Percentiles rank a stretch among this genome's conserved stretches.
phyloP scores from a whole-genome alignment of 2,329 filamentous ascomycete species.

The Fusarium papillatum region DNA sequence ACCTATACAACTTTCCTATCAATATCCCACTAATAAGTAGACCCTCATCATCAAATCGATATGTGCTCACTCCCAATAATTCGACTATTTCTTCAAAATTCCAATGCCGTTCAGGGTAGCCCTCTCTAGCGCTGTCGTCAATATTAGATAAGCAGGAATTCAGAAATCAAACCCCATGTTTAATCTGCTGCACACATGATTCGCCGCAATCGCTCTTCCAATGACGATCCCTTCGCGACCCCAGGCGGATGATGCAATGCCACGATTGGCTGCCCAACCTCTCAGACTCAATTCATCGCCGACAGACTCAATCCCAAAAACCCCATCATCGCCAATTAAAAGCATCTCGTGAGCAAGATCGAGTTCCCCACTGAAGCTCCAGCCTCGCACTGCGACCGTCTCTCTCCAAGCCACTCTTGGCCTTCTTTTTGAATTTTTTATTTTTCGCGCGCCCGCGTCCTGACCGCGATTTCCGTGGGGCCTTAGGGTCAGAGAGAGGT shows the following conservation, averaged over 20 bases:
- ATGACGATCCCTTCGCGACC: slow-evolving; percentile 37
- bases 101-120: slow-evolving; percentile 17
- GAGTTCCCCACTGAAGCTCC: slow-evolving; percentile 13
- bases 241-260: slow-evolving; percentile 42
- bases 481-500: slow-evolving; percentile 23
- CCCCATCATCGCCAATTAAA: slow-evolving; percentile 33
- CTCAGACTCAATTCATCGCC: slow-evolving; percentile 28
- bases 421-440: background rate
- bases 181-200: slow-evolving; percentile 26
- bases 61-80: background rate
- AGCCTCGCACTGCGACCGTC: slow-evolving; percentile 17
- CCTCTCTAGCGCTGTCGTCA: slow-evolving; percentile 16
- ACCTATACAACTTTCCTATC: background rate
- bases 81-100: background rate
- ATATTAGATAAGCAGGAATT: slow-evolving; percentile 30
- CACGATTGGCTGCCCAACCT: slow-evolving; percentile 41
- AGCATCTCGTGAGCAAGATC: slow-evolving; percentile 20
- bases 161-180: slow-evolving; percentile 14
- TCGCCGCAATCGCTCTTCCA: slow-evolving; percentile 38
- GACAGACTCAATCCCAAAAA: slow-evolving; percentile 24
- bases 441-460: slow-evolving; percentile 6
- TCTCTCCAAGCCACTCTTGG: background rate
- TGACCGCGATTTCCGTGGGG: slow-evolving; percentile 39
- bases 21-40: background rate
- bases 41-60: background rate